Percentiles rank a stretch among this genome's conserved stretches.
Conservation (phyloP, 1,139 yeast genomes). For the Groenewaldozyma sp. region DNA sequence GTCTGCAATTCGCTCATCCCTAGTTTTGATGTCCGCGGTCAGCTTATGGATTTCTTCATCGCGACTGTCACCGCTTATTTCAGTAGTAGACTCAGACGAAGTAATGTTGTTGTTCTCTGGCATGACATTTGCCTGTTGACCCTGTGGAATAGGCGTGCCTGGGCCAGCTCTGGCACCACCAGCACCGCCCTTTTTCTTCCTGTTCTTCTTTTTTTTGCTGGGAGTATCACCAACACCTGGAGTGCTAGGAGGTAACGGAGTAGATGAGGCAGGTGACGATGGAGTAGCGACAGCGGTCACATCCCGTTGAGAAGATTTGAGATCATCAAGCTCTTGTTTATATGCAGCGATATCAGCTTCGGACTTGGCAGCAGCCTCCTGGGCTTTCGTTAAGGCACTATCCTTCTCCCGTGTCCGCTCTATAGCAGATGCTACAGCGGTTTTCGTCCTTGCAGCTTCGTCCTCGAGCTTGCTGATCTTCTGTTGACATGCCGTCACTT, state of each 20-base stretch:
- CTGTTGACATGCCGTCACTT: too few relatives aligned
- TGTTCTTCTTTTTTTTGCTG: slow-evolving; percentile 23
- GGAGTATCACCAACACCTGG: slow-evolving; percentile 11
- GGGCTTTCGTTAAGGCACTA: too few relatives aligned
- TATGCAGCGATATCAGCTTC: slow-evolving; percentile 12
- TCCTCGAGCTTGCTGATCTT: too few relatives aligned
- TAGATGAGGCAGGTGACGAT: neutral
- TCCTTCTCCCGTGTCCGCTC: too few relatives aligned
- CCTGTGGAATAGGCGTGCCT: neutral
- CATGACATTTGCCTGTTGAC: neutral
- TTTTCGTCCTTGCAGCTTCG: too few relatives aligned
- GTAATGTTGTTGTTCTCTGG: too few relatives aligned
- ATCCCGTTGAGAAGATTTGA: slow-evolving; percentile 22
- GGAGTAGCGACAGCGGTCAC: neutral
- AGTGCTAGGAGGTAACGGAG: slow-evolving; percentile 1
- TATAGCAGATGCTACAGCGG: too few relatives aligned
- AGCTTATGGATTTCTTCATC: slow-evolving; percentile 2
- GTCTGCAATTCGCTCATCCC: too few relatives aligned
- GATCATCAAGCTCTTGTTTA: slow-evolving; percentile 19
- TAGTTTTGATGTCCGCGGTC: too few relatives aligned
- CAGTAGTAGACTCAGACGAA: too few relatives aligned
- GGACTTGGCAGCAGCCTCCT: too few relatives aligned
- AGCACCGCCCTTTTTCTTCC: slow-evolving; percentile 11
- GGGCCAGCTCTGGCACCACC: slow-evolving; percentile 1
- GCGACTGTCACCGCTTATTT: slow-evolving; percentile 5